Conservation (phyloP, 345 rosid genomes). For the Nasturtium officinale region DNA sequence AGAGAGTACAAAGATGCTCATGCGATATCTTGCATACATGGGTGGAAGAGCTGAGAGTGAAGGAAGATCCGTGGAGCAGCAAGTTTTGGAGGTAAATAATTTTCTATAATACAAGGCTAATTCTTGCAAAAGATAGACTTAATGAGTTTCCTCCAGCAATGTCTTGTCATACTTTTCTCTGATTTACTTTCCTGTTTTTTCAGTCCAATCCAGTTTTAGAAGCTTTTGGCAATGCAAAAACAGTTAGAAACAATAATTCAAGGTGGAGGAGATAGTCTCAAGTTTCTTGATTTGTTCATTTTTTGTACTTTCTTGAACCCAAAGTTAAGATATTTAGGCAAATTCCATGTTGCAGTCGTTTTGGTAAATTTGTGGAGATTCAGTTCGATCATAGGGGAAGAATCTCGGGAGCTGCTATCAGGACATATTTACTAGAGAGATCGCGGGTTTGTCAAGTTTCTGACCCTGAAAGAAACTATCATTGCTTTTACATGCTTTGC, state of each 20-base stretch:
- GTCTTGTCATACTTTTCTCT: constrained; percentile 14
- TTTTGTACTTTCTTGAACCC: constrained; percentile 26
- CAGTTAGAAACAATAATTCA: constrained; percentile 93
- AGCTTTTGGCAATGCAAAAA: constrained; percentile 99
- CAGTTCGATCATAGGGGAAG: constrained; percentile 83
- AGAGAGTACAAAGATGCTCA: constrained; percentile 97
- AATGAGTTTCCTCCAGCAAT: not conserved
- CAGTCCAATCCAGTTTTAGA: constrained; percentile 99
- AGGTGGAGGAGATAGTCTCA: constrained; percentile 63
- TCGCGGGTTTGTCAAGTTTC: constrained; percentile 99
- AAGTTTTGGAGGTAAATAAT: constrained; percentile 85
- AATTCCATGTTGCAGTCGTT: constrained; percentile 67
- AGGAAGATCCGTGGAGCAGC: constrained; percentile 89
- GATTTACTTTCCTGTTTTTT: constrained; percentile 18
- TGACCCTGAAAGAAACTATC: constrained; percentile 98
- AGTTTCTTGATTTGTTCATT: constrained; percentile 12
- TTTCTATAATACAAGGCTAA: not conserved
- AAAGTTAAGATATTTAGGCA: constrained; percentile 26
- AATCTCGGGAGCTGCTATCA: constrained; percentile 96
- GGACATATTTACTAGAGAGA: constrained; percentile 94
- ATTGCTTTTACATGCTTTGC: constrained; percentile 99
- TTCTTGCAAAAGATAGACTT: constrained; percentile 16
- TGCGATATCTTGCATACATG: constrained; percentile 94
- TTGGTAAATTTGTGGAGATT: constrained; percentile 97
- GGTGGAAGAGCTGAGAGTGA: constrained; percentile 84